Conservation (phyloP, 805 yeast genomes). For the Candida loeiensis region DNA sequence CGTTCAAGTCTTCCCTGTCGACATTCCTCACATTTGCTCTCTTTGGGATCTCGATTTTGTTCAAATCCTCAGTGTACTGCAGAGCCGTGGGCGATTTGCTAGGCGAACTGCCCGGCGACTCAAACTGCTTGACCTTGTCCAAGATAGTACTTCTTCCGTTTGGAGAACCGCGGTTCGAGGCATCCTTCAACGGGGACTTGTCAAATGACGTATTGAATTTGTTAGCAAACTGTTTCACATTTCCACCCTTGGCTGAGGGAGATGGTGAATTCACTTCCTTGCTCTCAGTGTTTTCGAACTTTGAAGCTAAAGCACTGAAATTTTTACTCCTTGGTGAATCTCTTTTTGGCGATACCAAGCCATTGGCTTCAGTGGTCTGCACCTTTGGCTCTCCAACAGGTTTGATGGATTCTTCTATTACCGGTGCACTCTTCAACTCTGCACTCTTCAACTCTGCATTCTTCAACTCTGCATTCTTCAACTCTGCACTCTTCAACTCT, state of each 20-base stretch:
- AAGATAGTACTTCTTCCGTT: conserved; percentile 23
- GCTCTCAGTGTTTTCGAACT: conserved; percentile 16
- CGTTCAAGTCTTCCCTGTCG: conserved; percentile 2
- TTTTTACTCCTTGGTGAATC: conserved; percentile 16
- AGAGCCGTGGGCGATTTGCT: conserved; percentile 7
- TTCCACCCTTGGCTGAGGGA: background rate
- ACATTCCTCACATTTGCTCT: background rate
- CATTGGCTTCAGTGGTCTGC: background rate
- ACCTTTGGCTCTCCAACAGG: background rate
- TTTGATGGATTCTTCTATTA: too few relatives aligned
- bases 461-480: too few relatives aligned
- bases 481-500: too few relatives aligned
- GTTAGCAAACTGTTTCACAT: conserved; percentile 13
- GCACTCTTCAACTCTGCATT: too few relatives aligned
- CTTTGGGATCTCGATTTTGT: background rate
- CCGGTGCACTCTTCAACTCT: too few relatives aligned
- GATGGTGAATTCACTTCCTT: conserved; percentile 3
- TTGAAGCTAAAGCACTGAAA: conserved; percentile 21
- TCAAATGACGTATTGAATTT: conserved; percentile 21
- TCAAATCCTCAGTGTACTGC: background rate
- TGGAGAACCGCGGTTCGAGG: conserved; percentile 16
- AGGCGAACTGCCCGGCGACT: conserved; percentile 12
- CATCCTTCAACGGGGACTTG: conserved; percentile 15
- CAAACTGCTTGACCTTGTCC: conserved; percentile 38
- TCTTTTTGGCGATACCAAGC: conserved; percentile 3